These are phyloP conservation scores for Arabidopsis suecica DNA, from an alignment of 345 rosid species.

Conservation along the genomic window DNA sequence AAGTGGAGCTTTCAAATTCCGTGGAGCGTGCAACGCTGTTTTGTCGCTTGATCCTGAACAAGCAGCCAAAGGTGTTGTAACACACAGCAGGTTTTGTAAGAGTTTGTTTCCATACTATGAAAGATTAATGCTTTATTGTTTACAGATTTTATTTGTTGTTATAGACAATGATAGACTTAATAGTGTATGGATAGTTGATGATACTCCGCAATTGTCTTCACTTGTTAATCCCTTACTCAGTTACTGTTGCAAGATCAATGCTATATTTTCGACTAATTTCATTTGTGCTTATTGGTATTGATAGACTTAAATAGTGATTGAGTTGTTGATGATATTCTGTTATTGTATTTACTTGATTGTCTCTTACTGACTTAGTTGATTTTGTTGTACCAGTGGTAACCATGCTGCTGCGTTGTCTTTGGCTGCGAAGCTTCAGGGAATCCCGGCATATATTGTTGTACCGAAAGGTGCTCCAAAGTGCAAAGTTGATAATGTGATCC, in stretches of 20 bases:
- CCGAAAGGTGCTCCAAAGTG: constrained; percentile 91
- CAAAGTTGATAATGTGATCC: constrained; percentile 83
- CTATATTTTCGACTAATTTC: too few relatives aligned
- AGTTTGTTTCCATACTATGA: not conserved
- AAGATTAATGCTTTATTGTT: not conserved
- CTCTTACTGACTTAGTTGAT: not conserved
- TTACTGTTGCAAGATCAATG: too few relatives aligned
- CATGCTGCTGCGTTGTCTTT: constrained; percentile 96
- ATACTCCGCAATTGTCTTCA: not conserved
- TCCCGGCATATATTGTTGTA: constrained; percentile 75
- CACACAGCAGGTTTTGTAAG: constrained; percentile 82
- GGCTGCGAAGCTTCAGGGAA: constrained; percentile 81
- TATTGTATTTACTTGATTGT: too few relatives aligned
- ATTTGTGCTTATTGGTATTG: too few relatives aligned
- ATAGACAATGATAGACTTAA: not conserved
- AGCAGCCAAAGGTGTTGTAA: constrained; percentile 85
- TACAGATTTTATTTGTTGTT: not conserved
- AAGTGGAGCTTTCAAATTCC: constrained; percentile 93
- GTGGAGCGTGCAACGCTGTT: constrained; percentile 94
- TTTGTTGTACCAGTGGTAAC: constrained; percentile 62
- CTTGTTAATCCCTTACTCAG: not conserved
- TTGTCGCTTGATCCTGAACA: constrained; percentile 64
- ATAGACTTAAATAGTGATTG: too few relatives aligned
- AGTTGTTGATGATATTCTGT: too few relatives aligned
- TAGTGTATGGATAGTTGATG: not conserved